phyloP scores from a whole-genome alignment of 106 monocot species.

The Dioscorea dumetorum region DNA sequence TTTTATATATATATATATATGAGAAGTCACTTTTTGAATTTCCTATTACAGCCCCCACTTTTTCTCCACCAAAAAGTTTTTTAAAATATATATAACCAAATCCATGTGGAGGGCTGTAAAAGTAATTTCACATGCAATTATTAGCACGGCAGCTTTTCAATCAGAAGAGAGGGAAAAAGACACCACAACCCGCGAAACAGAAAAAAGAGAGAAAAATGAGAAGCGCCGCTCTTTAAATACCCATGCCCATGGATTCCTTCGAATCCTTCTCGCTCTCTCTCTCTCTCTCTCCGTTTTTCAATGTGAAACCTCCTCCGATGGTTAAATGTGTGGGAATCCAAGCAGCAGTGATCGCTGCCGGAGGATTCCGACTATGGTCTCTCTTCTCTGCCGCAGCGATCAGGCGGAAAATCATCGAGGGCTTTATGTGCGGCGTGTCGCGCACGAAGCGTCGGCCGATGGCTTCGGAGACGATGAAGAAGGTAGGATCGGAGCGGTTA shows the following conservation, averaged over 20 bases:
- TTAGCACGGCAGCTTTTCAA: too few relatives aligned
- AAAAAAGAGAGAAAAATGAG: too few relatives aligned
- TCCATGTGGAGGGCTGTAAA: too few relatives aligned
- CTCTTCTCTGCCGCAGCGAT: constrained; percentile 31
- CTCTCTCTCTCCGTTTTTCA: neutral
- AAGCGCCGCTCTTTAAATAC: too few relatives aligned
- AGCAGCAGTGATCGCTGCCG: neutral
- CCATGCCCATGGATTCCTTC: neutral
- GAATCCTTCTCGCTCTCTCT: neutral
- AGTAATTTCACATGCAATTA: too few relatives aligned
- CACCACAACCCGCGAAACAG: too few relatives aligned
- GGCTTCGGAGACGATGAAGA: neutral
- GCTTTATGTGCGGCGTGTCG: constrained; percentile 50
- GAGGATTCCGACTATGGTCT: constrained; percentile 29
- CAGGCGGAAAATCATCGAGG: constrained; percentile 50
- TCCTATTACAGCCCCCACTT: too few relatives aligned
- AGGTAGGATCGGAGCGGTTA: constrained; percentile 32
- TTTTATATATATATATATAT: too few relatives aligned
- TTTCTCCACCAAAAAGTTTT: too few relatives aligned
- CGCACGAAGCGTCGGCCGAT: neutral
- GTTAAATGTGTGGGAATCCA: constrained; percentile 13
- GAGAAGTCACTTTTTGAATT: too few relatives aligned
- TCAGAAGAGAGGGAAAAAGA: too few relatives aligned
- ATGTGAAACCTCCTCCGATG: constrained; percentile 6
- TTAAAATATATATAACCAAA: too few relatives aligned